A percentile compares a stretch with the other conserved stretches of the same genome.
These are phyloP conservation scores for Actinomortierella wolfii DNA, from an alignment of 371 early-diverging fungal species.

Conservation along the genomic window DNA sequence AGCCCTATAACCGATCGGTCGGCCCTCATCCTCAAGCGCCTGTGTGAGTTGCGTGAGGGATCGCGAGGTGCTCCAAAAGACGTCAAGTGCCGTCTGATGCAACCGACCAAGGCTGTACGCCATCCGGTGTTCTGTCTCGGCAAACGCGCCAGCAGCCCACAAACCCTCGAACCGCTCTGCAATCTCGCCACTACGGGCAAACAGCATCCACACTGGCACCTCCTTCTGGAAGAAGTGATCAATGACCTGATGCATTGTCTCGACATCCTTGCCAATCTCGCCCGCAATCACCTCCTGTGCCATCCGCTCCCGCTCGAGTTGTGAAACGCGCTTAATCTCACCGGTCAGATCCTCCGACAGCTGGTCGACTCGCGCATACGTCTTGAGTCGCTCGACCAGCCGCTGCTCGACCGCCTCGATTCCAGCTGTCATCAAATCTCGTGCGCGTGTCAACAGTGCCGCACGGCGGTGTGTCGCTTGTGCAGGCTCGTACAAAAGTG, in stretches of 20 bases:
- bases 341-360: slow-evolving; percentile 29
- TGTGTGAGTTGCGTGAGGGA: slow-evolving; percentile 15
- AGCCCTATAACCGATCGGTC: slow-evolving; percentile 23
- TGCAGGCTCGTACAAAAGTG: slow-evolving; percentile 12
- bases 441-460: slow-evolving; percentile 36
- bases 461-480: slow-evolving; percentile 12
- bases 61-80: slow-evolving; percentile 29
- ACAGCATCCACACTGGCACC: slow-evolving; percentile 44
- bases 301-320: slow-evolving; percentile 21
- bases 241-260: slow-evolving; percentile 23
- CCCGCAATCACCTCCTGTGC: slow-evolving; percentile 6
- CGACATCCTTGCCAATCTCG: slow-evolving; percentile 36
- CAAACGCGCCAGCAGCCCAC: slow-evolving; percentile 40
- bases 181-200: slow-evolving; percentile 45
- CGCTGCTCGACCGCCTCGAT: slow-evolving; percentile 36
- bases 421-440: slow-evolving; percentile 31
- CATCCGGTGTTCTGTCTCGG: slow-evolving; percentile 48
- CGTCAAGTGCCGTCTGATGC: slow-evolving; percentile 41
- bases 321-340: slow-evolving; percentile 37
- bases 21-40: slow-evolving; percentile 16
- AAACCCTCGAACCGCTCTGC: slow-evolving; percentile 41
- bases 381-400: slow-evolving; percentile 27
- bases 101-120: slow-evolving; percentile 37
- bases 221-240: slow-evolving; percentile 40
- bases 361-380: slow-evolving; percentile 31